Conservation (phyloP, 2,329 filamentous ascomycete species). For the Clarireedia paspali region DNA sequence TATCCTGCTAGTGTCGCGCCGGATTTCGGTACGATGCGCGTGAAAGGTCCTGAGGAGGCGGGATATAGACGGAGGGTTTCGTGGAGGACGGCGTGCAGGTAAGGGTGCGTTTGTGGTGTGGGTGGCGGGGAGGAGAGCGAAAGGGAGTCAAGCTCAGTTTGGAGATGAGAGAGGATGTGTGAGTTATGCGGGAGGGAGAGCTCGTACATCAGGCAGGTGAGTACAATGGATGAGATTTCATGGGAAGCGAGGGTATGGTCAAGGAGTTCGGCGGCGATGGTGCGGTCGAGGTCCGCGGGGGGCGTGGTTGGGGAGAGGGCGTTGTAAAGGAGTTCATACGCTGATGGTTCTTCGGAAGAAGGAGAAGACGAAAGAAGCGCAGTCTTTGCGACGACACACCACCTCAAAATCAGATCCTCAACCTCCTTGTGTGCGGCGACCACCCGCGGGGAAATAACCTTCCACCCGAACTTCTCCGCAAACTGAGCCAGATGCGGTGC, state of each 20-base stretch:
- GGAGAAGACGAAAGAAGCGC: too few relatives aligned
- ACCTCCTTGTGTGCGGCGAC: not conserved
- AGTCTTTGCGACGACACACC: not conserved
- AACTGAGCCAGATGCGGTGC: not conserved
- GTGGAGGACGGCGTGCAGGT: constrained; percentile 46
- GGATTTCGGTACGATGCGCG: constrained; percentile 32
- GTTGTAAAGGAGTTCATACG: not conserved
- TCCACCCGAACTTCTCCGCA: not conserved
- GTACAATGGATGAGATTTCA: constrained; percentile 62
- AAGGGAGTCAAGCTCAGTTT: not conserved
- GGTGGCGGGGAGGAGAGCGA: not conserved
- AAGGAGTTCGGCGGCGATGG: constrained; percentile 59
- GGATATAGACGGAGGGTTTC: constrained; percentile 49
- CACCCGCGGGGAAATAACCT: not conserved
- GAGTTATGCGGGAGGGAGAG: constrained; percentile 35
- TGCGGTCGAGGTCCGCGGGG: not conserved
- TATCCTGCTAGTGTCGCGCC: constrained; percentile 21
- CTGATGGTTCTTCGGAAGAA: not conserved
- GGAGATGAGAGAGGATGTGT: constrained; percentile 14
- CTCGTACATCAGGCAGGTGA: constrained; percentile 54
- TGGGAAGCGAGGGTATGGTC: constrained; percentile 71
- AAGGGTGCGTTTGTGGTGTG: constrained; percentile 40
- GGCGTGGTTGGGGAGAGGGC: not conserved
- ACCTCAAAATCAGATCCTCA: not conserved
- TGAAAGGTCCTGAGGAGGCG: constrained; percentile 43